Percentiles rank a stretch among this genome's conserved stretches.
Evolutionary conservation across 257 asterid species (phyloP).

Genomic region (Rauvolfia tetraphylla): DNA sequence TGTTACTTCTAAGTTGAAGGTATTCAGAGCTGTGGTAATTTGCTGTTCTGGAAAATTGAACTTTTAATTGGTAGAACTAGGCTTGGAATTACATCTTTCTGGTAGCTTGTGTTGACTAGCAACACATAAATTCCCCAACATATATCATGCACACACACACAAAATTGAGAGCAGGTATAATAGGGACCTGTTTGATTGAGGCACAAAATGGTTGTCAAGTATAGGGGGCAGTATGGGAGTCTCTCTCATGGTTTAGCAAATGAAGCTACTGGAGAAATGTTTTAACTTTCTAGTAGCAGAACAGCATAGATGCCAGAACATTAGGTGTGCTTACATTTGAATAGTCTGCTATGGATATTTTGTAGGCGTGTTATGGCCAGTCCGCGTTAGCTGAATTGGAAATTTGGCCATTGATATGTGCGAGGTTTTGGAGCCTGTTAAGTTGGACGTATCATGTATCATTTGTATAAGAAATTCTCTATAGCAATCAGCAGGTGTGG

Average conservation of each 20-base stretch:
- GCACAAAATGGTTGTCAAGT: background rate
- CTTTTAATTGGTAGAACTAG: background rate
- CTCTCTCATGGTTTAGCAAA: too few relatives aligned
- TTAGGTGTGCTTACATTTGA: background rate
- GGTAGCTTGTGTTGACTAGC: background rate
- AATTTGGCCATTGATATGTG: background rate
- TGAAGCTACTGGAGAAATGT: too few relatives aligned
- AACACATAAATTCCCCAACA: background rate
- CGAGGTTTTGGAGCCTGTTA: background rate
- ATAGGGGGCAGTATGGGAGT: too few relatives aligned
- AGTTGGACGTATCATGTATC: background rate
- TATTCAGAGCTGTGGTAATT: constrained; percentile 3
- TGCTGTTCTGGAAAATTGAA: constrained; percentile 2
- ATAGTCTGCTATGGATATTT: background rate
- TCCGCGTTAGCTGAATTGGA: background rate
- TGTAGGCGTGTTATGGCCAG: background rate
- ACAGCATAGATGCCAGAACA: too few relatives aligned
- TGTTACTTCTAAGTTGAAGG: constrained; percentile 8
- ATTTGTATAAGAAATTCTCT: background rate
- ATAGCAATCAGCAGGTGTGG: background rate
- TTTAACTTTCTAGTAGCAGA: too few relatives aligned
- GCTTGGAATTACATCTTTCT: background rate
- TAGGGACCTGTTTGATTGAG: background rate
- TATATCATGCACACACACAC: too few relatives aligned
- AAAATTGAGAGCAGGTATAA: background rate